Conservation (phyloP, 257 asterid species). For the Solanum sejunctum region DNA sequence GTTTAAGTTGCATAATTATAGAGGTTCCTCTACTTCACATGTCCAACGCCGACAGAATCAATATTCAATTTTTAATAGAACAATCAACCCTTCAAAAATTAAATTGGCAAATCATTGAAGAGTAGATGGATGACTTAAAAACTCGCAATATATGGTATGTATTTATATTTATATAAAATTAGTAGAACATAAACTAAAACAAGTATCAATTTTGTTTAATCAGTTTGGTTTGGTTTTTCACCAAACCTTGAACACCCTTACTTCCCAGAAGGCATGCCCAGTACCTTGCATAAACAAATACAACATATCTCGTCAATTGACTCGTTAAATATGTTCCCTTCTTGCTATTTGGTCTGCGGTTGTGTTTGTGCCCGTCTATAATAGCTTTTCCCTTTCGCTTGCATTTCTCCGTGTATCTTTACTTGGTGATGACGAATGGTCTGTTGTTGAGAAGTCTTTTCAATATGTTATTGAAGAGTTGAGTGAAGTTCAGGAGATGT, state of each 20-base stretch:
- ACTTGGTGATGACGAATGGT: not conserved
- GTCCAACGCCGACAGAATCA: not conserved
- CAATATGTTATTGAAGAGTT: not conserved
- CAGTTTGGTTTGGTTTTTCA: not conserved
- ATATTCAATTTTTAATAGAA: not conserved
- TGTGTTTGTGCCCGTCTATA: not conserved
- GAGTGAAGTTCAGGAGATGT: not conserved
- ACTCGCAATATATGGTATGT: not conserved
- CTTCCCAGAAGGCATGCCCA: not conserved
- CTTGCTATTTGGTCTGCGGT: not conserved
- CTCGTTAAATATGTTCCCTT: not conserved
- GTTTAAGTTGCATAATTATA: not conserved
- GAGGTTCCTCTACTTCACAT: not conserved
- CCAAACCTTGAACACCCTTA: not conserved
- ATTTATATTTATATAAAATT: no score
- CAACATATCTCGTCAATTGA: not conserved
- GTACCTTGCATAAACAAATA: not conserved
- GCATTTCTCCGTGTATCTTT: not conserved
- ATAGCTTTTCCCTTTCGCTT: not conserved
- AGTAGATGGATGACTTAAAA: not conserved
- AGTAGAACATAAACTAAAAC: not conserved
- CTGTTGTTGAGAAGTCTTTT: not conserved
- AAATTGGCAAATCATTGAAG: not conserved
- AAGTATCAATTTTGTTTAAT: not conserved
- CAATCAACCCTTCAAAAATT: not conserved